Base-by-base conservation (phyloP, 257 asterid genomes). In the Thymus quinquecostatus region DNA sequence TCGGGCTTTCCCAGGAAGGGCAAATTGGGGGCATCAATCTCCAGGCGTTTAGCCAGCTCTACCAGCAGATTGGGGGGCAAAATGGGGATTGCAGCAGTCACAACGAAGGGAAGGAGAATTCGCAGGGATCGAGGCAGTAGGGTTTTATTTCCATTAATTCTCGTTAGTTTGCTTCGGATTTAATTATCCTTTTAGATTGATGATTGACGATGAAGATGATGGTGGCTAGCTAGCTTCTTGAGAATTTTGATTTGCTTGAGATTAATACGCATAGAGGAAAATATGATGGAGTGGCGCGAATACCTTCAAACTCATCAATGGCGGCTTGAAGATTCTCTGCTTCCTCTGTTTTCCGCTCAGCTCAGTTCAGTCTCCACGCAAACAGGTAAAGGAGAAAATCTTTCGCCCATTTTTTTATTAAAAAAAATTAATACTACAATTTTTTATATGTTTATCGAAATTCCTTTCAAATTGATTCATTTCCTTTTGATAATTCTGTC, bases 1-100 rank as follows among this genome's bases (percentile, higher is more conserved):
- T 89, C n/a, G 96, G 96, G 6, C 90, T 89, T 28, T 89, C 96
- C 34, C 96, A 87, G 5, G 96, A 87, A 32, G 89, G 87, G 5
- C 86, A 81, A 49, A 82, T 85, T 43, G 91, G 90, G 48, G 85
- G 85, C 32, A 11, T 86, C 3, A 87, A 81, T 80, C 71, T 81
- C 30, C 93, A 89, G 27, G 81, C 88, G 5, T 72, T 89, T 0
- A 81, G 58, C 13, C 91, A 87, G 68, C 78, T 84, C 21, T 87
- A 89, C 51, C 93, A 87, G 78, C 93, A 86, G 66, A 75, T 85
- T 63, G 90, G 87, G 8, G 89, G 86, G 8, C 90, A 81, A 10
- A 68, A 54, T 50, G 85, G 85, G 53, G 88, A 73, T 11, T 77
- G 66, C 5, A 78, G 63, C 6, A 57, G 61, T 12, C 80, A 70